Conservation (phyloP, 2,329 filamentous ascomycete species). For the Juglanconis juglandina region DNA sequence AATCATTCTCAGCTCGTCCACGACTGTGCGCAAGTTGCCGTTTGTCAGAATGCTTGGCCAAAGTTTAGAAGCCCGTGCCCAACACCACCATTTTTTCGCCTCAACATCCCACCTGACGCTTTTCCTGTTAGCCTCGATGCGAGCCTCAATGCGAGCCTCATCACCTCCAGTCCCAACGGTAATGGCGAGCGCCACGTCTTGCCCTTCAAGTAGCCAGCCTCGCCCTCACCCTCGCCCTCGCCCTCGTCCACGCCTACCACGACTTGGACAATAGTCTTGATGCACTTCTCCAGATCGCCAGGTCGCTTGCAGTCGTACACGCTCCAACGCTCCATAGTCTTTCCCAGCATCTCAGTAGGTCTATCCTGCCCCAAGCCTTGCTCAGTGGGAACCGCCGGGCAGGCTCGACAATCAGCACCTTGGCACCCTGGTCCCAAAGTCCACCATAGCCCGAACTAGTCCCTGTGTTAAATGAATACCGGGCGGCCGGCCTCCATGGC, state of each 20-base stretch:
- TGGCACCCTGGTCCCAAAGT: background rate
- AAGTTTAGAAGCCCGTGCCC: background rate
- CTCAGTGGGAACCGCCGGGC: conserved; percentile 35
- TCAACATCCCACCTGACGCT: background rate
- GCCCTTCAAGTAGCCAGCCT: conserved; percentile 29
- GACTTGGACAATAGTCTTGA: conserved; percentile 35
- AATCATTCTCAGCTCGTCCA: no score
- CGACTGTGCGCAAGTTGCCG: background rate
- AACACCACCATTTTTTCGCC: background rate
- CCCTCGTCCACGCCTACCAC: conserved; percentile 18
- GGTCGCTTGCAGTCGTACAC: conserved; percentile 20
- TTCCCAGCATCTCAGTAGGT: background rate
- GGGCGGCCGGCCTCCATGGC: conserved; percentile 27
- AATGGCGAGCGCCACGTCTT: conserved; percentile 32
- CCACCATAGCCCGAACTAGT: no score
- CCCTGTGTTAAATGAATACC: no score
- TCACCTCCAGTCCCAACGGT: conserved; percentile 30
- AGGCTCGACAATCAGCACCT: conserved; percentile 36
- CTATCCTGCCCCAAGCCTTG: background rate
- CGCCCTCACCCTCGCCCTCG: conserved; percentile 23
- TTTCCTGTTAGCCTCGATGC: background rate
- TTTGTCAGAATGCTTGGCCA: background rate
- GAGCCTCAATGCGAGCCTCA: background rate
- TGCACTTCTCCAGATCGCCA: conserved; percentile 34
- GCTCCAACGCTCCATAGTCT: background rate